These are phyloP conservation scores for Solanum rostratum DNA, from an alignment of 257 asterid genomes.

Conservation along the genomic window DNA sequence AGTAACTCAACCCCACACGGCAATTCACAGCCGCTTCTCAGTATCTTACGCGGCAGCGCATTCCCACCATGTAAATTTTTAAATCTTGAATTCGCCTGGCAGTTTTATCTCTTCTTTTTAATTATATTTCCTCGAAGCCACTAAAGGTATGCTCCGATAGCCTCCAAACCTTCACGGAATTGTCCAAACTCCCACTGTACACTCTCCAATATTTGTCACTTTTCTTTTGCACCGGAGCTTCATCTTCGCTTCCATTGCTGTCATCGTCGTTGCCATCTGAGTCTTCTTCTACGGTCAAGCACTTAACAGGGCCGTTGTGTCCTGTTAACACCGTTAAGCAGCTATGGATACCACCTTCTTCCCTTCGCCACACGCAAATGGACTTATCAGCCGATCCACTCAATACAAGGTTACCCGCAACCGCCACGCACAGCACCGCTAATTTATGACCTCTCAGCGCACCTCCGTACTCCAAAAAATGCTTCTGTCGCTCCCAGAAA, in stretches of 20 bases:
- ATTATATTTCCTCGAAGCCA: background rate
- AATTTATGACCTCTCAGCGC: conserved; percentile 77
- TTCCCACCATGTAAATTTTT: background rate
- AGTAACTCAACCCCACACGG: background rate
- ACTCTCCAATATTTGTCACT: conserved; percentile 1
- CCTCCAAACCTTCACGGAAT: conserved; percentile 10
- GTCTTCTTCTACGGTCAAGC: conserved; percentile 55
- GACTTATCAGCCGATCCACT: conserved; percentile 88
- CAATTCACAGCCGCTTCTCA: background rate
- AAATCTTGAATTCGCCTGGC: background rate
- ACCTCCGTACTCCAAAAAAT: conserved; percentile 58
- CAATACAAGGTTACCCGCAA: conserved; percentile 49
- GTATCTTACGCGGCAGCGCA: background rate
- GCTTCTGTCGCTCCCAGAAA: conserved; percentile 65
- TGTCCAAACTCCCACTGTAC: conserved; percentile 14
- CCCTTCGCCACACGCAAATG: conserved; percentile 87
- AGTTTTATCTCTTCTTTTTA: background rate
- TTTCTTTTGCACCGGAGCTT: background rate
- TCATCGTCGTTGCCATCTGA: background rate
- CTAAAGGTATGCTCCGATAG: background rate
- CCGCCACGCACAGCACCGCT: conserved; percentile 73
- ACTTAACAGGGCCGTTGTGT: conserved; percentile 82
- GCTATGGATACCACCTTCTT: conserved; percentile 51
- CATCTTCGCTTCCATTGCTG: background rate
- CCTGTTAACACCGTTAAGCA: conserved; percentile 64